Evolutionary conservation across 1,284 basidiomycete species (phyloP), one percentile per base, ranked within the genome.

Genomic region (Boletus semigastroideus): DNA sequence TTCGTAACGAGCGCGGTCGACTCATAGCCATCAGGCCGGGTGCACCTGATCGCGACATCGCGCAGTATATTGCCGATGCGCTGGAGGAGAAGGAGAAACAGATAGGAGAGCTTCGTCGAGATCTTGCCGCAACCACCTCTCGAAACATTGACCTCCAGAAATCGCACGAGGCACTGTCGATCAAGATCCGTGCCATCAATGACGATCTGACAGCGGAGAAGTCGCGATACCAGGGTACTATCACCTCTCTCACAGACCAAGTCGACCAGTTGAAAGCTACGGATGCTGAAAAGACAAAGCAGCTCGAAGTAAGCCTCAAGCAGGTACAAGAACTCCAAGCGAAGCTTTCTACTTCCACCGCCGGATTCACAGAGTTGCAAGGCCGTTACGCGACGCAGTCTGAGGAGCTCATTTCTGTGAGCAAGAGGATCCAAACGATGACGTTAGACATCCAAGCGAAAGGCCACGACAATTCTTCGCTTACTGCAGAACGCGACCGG

Each of bases 51-150:
- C 22, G 22, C 22, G 30, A n/a, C 0, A 17, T 49, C 17, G n/a
- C 40, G 12, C 22, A 47, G 14, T 38, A 17, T 2, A 47, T 58
- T 11, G 13, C 28, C 14, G 2, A 2, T 13, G 47, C 33, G 5
- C 11, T 52, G 53, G 17, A 45, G 30, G 16, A 42, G 48, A 59
- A 53, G 53, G 46, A 52, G 10, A 36, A 46, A 20, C 5, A 42
- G 30, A 38, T 54, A 17, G 44, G 46, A 6, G 20, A 22, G 22
- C 22, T 22, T 3, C 22, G 22, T 22, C 22, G 22, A 5, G 22
- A 22, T 5, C 22, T 22, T 22, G 22, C 22, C 22, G 22, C 22
- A 22, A 5, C 22, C 22, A 22, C 22, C 22, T 3, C 22, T 22
- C 22, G 22, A 22, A 22, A 22, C 22, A 22, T 3, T 5, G 22